Evolutionary conservation across 768 basidiomycete species (phyloP), one percentile per base, ranked within the genome.

Genomic region (Trametes elegans): DNA sequence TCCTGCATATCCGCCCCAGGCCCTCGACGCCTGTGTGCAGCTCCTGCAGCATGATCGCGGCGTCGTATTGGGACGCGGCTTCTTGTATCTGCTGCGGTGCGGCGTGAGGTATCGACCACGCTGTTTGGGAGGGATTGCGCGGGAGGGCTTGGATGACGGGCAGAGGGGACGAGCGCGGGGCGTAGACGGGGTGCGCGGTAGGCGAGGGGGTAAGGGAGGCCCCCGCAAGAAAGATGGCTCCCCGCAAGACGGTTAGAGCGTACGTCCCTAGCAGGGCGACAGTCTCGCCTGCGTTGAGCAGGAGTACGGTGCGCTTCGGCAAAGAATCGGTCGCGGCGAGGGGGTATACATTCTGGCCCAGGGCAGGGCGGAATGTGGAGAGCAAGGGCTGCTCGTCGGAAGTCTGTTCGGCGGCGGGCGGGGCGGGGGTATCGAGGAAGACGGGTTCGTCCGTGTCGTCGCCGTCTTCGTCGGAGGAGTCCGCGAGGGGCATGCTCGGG

Each of bases 131-230:
- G 18, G 55, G 27, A 46, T 65, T 58, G 9, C 58, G 32, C 1
- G 71, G 64, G 24, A 60, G 60, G 60, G 72, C 66, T 14, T 67
- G 62, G 73, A 79, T 56, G 70, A 76, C 65, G 0, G 92, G 90
- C 5, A 94, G 65, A 0, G 92, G 90, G n/a, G 90, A 82, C 0
- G 85, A 90, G 3, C 82, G 77, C 0, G 93, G 91, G 0, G 91
- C 88, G 64, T 83, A 95, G 24, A 95, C 73, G 11, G 69, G 71
- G 60, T 91, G 75, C 5, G 62, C 53, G 3, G 50, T 64, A 1
- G 61, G 40, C 1, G 81, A 80, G 7, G 81, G 62, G 0, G 54
- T 43, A 7, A 89, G 64, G 1, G 70, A 72, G 10, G 80, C 75
- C 2, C 88, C 89, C n/a, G 76, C 74, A 0, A 93, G 43, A 2